These are phyloP conservation scores for Podospora didyma DNA, from an alignment of 495 filamentous ascomycete genomes.

Conservation along the genomic window DNA sequence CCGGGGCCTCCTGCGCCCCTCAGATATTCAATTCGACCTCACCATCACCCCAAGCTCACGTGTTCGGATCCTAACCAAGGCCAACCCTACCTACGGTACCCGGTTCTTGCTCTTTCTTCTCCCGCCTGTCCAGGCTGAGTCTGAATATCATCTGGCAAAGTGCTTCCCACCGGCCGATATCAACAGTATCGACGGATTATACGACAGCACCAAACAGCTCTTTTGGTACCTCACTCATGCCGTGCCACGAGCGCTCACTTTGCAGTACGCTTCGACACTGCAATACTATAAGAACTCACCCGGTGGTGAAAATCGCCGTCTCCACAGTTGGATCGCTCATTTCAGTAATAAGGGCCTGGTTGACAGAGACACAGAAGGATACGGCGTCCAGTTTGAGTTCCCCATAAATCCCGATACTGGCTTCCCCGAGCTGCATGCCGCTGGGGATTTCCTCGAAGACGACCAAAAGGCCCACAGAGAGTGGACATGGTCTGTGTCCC, in stretches of 20 bases:
- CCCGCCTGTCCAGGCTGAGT: constrained; percentile 9
- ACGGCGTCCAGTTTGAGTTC: constrained; percentile 19
- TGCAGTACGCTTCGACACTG: constrained; percentile 8
- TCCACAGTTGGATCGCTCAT: constrained; percentile 14
- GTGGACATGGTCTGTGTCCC: constrained; percentile 15
- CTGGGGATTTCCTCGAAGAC: constrained; percentile 9
- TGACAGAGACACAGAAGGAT: constrained; percentile 12
- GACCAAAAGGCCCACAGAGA: constrained; percentile 2
- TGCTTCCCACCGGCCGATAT: constrained; percentile 11
- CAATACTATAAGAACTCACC: background rate
- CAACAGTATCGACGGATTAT: constrained; percentile 11
- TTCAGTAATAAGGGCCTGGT: constrained; percentile 12
- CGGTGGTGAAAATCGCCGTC: too few species aligned
- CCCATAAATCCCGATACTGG: background rate
- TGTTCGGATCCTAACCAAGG: constrained; percentile 28
- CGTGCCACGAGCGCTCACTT: constrained; percentile 22
- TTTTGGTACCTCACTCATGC: constrained; percentile 21
- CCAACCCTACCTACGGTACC: constrained; percentile 25
- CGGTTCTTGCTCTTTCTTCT: constrained; percentile 30
- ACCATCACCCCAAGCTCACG: constrained; percentile 33
- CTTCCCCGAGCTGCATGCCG: constrained; percentile 6
- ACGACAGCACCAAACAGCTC: constrained; percentile 12
- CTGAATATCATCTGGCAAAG: constrained; percentile 16
- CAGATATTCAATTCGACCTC: constrained; percentile 32
- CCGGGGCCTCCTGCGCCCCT: constrained; percentile 17